phyloP scores from a whole-genome alignment of 768 basidiomycete genomes.

The Termitomyces sp. region DNA sequence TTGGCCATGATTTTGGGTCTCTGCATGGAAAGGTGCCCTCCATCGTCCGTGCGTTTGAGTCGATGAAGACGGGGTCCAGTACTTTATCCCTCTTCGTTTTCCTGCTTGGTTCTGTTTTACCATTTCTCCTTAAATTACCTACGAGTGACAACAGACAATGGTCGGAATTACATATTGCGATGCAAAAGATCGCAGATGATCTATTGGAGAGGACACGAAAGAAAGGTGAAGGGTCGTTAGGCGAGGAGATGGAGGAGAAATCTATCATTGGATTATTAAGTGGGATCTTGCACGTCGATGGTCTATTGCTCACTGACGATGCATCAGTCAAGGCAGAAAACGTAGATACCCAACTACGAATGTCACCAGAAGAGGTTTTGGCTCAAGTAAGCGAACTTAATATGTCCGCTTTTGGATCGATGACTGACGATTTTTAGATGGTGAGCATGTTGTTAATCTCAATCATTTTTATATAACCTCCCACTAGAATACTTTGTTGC shows the following conservation, averaged over 20 bases:
- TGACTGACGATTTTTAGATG: constrained; percentile 12
- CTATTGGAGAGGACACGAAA: constrained; percentile 33
- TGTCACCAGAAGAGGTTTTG: constrained; percentile 39
- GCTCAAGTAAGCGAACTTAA: constrained; percentile 26
- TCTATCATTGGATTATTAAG: constrained; percentile 22
- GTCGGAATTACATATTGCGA: constrained; percentile 26
- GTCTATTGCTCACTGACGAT: neutral
- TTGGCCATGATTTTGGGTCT: constrained; percentile 53
- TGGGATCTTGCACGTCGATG: neutral
- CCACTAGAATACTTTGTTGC: constrained; percentile 30
- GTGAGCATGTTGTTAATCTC: neutral
- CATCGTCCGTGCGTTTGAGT: constrained; percentile 38
- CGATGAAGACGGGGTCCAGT: constrained; percentile 24
- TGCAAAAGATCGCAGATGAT: constrained; percentile 36
- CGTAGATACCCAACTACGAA: constrained; percentile 20
- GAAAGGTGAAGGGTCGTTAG: constrained; percentile 25
- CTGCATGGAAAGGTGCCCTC: constrained; percentile 43
- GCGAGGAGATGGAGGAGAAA: constrained; percentile 27
- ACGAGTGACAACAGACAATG: constrained; percentile 29
- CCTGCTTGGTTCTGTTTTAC: constrained; percentile 34
- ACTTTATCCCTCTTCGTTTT: constrained; percentile 27
- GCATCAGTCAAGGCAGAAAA: constrained; percentile 33
- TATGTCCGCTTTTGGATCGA: neutral
- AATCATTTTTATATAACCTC: neutral
- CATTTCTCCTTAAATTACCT: constrained; percentile 31